These are phyloP conservation scores for Prunus padus DNA, from an alignment of 306 rosid species.

Conservation along the genomic window DNA sequence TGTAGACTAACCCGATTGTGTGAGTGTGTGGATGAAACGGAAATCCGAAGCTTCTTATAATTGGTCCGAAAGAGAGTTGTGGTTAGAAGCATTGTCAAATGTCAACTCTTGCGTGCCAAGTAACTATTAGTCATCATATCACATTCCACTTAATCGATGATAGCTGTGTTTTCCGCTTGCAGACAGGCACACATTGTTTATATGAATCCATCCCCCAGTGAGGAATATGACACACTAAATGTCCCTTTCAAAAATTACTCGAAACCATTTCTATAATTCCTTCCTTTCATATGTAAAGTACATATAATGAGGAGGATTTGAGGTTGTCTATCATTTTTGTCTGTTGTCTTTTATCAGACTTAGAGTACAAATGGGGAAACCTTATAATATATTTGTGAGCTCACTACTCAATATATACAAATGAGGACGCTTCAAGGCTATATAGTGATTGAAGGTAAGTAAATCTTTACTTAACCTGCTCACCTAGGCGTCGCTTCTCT, in stretches of 20 bases:
- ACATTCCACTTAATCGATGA: too few species aligned
- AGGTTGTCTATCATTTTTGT: background rate
- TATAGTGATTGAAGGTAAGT: slow-evolving; percentile 20
- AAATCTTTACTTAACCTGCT: slow-evolving; percentile 43
- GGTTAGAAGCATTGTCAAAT: background rate
- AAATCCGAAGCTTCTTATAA: background rate
- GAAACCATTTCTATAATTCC: too few species aligned
- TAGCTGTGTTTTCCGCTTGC: too few species aligned
- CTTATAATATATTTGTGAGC: background rate
- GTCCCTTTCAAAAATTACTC: too few species aligned
- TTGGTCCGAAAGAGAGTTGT: background rate
- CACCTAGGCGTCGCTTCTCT: slow-evolving; percentile 70
- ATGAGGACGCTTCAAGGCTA: slow-evolving; percentile 16
- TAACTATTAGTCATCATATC: too few species aligned
- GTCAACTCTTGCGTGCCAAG: background rate
- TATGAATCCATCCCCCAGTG: too few species aligned
- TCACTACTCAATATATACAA: slow-evolving; percentile 18
- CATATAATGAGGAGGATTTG: background rate
- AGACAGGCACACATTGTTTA: too few species aligned
- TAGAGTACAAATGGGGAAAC: background rate
- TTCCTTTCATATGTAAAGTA: background rate
- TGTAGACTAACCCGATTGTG: too few species aligned
- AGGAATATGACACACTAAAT: too few species aligned
- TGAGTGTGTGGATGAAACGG: background rate
- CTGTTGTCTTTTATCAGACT: background rate